phyloP scores from a whole-genome alignment of 164 flowering plant species.

The Berberis thunbergii region DNA sequence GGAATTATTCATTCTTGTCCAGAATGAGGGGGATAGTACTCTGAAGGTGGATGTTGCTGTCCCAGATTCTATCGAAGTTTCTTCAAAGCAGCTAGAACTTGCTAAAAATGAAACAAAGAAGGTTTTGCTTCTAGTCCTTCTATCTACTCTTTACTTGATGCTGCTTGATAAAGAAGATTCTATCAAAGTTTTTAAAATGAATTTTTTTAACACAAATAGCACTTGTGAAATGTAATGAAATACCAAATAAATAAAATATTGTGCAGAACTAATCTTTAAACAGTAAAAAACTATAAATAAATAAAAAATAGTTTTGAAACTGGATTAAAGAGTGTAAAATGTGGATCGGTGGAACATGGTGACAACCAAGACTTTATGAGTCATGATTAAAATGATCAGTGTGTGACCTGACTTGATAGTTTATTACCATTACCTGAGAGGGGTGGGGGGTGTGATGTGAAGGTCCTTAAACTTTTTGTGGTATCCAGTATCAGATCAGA shows the following conservation, averaged over 20 bases:
- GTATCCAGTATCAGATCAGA: no score
- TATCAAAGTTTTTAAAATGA: no score
- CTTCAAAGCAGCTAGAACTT: constrained; percentile 14
- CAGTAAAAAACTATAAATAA: no score
- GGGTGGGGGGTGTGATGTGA: neutral
- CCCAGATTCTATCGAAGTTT: constrained; percentile 12
- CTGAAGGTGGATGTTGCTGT: constrained; percentile 24
- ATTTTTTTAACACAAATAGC: no score
- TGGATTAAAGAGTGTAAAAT: no score
- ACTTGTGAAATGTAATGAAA: no score
- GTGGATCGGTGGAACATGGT: no score
- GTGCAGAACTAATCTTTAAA: no score
- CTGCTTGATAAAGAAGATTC: neutral
- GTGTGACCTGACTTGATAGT: neutral
- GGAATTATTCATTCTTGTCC: constrained; percentile 26
- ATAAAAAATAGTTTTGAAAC: no score
- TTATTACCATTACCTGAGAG: neutral
- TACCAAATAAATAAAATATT: no score
- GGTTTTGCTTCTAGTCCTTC: constrained; percentile 15
- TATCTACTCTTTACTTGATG: neutral
- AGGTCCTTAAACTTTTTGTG: neutral
- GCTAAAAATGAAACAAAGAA: constrained; percentile 17
- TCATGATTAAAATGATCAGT: no score
- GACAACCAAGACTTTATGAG: no score
- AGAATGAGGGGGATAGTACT: constrained; percentile 30